These are phyloP conservation scores for Postia placenta DNA, from an alignment of 768 basidiomycete species.

Conservation along the genomic window DNA sequence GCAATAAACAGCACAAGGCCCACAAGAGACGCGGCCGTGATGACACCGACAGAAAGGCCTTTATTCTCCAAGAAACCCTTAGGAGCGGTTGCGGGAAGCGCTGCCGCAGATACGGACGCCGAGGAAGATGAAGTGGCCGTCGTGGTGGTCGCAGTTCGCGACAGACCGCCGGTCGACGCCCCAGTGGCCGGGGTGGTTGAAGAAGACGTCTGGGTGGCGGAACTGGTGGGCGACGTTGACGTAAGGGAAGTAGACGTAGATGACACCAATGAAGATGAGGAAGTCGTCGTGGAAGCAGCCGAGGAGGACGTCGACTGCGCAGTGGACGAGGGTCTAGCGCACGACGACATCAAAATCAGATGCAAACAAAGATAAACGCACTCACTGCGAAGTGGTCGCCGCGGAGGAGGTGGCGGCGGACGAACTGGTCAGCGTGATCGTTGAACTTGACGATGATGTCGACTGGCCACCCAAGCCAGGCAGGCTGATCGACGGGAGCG, in stretches of 20 bases:
- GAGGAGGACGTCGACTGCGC: background rate
- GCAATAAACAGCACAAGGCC: constrained; percentile 38
- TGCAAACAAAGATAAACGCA: background rate
- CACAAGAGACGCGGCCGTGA: constrained; percentile 43
- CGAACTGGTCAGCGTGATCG: constrained; percentile 5
- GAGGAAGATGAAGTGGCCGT: constrained; percentile 21
- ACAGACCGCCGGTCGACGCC: background rate
- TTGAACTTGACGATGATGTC: constrained; percentile 6
- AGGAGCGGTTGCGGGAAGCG: constrained; percentile 21
- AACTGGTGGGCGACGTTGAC: background rate
- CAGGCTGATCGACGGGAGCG: background rate
- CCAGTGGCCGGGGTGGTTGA: background rate
- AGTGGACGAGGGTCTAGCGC: background rate
- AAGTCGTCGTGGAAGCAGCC: background rate
- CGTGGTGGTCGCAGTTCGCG: constrained; percentile 10
- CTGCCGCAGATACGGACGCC: constrained; percentile 21
- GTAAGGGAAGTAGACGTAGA: background rate
- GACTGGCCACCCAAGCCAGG: background rate
- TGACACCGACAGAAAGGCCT: constrained; percentile 54
- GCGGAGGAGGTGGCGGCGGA: background rate
- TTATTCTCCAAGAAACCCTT: constrained; percentile 58
- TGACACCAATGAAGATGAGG: background rate
- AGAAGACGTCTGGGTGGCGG: background rate
- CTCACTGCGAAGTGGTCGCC: background rate
- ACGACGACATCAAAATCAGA: background rate